A percentile compares a stretch with the other conserved stretches of the same genome.
These are phyloP conservation scores for Furcasterigmium furcatum DNA, from an alignment of 2,329 filamentous ascomycete species.

Conservation along the genomic window DNA sequence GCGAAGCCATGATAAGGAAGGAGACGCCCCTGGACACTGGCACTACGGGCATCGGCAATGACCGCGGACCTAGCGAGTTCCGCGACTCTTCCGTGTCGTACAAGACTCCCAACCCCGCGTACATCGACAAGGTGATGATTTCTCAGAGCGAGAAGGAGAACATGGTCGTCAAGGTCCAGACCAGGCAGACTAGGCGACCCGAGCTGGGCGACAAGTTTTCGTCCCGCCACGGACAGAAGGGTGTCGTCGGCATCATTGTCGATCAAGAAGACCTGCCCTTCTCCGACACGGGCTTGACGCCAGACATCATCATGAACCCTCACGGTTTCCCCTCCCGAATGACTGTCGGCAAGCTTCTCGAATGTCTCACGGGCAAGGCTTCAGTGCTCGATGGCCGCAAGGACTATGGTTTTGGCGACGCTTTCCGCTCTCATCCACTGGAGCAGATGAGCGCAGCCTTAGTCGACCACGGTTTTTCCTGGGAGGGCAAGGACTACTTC, in stretches of 20 bases:
- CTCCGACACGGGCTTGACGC: conserved; percentile 83
- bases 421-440: conserved; percentile 79
- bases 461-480: conserved; percentile 86
- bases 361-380: conserved; percentile 91
- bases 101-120: conserved; percentile 77
- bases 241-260: conserved; percentile 94
- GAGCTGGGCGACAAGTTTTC: conserved; percentile 99
- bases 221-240: conserved; percentile 96
- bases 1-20: conserved; percentile 90
- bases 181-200: conserved; percentile 89
- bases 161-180: conserved; percentile 88
- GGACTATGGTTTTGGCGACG: conserved; percentile 79
- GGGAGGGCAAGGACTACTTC: conserved; percentile 96
- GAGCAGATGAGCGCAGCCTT: conserved; percentile 87
- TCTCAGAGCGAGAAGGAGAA: conserved; percentile 85
- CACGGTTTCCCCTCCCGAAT: conserved; percentile 99
- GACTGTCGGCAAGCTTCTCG: conserved; percentile 97
- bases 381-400: conserved; percentile 81
- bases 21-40: conserved; percentile 76
- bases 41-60: conserved; percentile 67
- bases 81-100: conserved; percentile 73
- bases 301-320: conserved; percentile 99
- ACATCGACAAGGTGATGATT: conserved; percentile 95
- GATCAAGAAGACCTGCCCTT: conserved; percentile 98
- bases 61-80: conserved; percentile 60